These are phyloP conservation scores for Xanthoconium separans DNA, from an alignment of 1,284 basidiomycete genomes.

Conservation along the genomic window DNA sequence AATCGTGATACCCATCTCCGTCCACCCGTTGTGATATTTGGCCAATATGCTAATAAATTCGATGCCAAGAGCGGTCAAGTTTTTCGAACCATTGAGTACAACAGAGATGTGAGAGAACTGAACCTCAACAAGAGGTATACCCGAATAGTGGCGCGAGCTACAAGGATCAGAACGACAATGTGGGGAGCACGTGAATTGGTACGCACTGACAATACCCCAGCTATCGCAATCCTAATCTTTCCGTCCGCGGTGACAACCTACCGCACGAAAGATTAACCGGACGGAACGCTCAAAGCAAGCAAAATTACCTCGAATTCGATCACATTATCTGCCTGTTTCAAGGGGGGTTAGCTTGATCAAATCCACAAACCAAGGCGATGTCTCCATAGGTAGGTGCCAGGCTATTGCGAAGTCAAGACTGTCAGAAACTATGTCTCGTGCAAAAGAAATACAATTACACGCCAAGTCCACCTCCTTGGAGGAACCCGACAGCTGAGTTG, in stretches of 20 bases:
- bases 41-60: constrained; percentile 7
- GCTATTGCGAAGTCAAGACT: constrained; percentile 1
- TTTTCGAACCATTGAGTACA: no score
- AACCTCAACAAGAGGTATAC: no score
- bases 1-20: constrained; percentile 4
- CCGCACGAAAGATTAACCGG: not conserved
- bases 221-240: no score
- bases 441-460: constrained; percentile 11
- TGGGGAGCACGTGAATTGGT: no score
- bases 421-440: not conserved
- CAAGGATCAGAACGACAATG: no score
- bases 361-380: not conserved
- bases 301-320: constrained; percentile 18
- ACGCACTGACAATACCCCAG: no score
- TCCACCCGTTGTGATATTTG: constrained; percentile 16
- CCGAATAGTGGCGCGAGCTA: no score
- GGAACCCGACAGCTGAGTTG: constrained; percentile 17
- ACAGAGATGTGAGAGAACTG: no score
- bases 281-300: not conserved
- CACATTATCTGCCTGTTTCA: constrained; percentile 14
- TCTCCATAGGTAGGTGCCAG: constrained; percentile 19
- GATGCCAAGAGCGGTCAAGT: no score
- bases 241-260: constrained; percentile 26
- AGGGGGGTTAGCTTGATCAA: not conserved
- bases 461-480: constrained; percentile 27